Evolutionary conservation across 1,139 yeast species (phyloP).

Genomic region (Sugiyamaella neomexicana): DNA sequence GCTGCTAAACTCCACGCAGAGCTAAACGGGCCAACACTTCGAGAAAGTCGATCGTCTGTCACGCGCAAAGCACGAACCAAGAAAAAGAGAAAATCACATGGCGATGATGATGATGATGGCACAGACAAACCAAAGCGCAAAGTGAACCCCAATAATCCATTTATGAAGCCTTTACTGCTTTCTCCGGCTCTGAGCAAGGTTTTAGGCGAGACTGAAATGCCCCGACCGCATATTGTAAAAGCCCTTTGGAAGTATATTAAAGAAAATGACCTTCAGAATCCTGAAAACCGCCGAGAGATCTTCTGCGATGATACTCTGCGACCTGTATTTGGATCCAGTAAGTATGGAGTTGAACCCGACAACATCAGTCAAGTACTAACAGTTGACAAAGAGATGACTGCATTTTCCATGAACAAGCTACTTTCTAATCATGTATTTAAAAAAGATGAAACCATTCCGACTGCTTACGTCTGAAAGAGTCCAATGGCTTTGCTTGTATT

Average conservation of each 20-base stretch:
- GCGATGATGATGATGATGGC: constrained; percentile 10
- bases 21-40: constrained; percentile 29
- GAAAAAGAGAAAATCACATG: constrained; percentile 12
- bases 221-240: constrained; percentile 74
- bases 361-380: constrained; percentile 1
- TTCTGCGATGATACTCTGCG: constrained; percentile 65
- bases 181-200: constrained; percentile 54
- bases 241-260: constrained; percentile 74
- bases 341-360: no score
- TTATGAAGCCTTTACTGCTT: constrained; percentile 41
- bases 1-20: constrained; percentile 50
- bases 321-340: constrained; percentile 51
- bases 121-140: constrained; percentile 11
- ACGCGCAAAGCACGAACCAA: constrained; percentile 13
- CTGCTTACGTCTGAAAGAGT: neutral
- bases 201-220: constrained; percentile 45
- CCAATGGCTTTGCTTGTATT: neutral
- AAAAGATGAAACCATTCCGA: constrained; percentile 19
- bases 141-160: constrained; percentile 28
- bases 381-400: constrained; percentile 45
- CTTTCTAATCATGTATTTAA: constrained; percentile 52
- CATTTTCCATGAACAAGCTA: constrained; percentile 69
- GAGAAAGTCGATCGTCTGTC: constrained; percentile 2
- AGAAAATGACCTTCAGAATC: constrained; percentile 63
- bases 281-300: constrained; percentile 64